Base-by-base conservation (phyloP, 352 stramenopile species). In the Globisporangium solare region DNA sequence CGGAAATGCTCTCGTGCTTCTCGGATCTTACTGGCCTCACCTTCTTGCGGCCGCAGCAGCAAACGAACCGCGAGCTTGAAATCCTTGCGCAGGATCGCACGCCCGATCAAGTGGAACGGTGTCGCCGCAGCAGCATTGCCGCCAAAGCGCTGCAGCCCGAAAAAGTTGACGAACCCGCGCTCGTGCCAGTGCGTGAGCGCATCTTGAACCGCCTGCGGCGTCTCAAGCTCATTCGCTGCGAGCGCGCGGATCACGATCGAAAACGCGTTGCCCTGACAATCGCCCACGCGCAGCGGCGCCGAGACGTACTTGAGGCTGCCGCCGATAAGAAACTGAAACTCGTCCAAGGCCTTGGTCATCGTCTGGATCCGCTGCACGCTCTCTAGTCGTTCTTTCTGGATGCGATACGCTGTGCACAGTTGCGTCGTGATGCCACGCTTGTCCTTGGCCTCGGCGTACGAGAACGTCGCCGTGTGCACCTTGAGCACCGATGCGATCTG, bases 401-500 rank as follows among this genome's bases (percentile, higher is more conserved):
- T 71, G 46, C 84, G 76, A 63, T 92, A 96, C 35, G 94, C 74
- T 0, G 96, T 98, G 68, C 89, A 94, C 58, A 96, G 95, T 72
- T 99, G 96, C 39, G 90, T 93, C 15, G 95, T 98, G 53, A 98
- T 89, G 10, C 90, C 96, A 37, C 96, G 81, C 74, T 98, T 98
- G 74, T 99, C 96, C 63, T 99, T 99, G 47, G 97, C 98, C 17
- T 95, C 96, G 20, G 95, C 94, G 70, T 96, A 98, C 46, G 78
- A 86, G 54, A 98, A 91, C 20, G 73, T 60, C 35, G 83, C 81
- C 13, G 83, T 68, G 48, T 78, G 89, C 27, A 89, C 52, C 20
- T 83, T 77, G 60, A 95, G 68, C 13, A 77, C 69, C n/a, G 86
- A 86, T 27, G 75, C 76, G 13, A 97, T 54, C 60, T 94, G 85